Base-by-base conservation (phyloP, 805 yeast species). In the Hanseniaspora occidentalis region DNA sequence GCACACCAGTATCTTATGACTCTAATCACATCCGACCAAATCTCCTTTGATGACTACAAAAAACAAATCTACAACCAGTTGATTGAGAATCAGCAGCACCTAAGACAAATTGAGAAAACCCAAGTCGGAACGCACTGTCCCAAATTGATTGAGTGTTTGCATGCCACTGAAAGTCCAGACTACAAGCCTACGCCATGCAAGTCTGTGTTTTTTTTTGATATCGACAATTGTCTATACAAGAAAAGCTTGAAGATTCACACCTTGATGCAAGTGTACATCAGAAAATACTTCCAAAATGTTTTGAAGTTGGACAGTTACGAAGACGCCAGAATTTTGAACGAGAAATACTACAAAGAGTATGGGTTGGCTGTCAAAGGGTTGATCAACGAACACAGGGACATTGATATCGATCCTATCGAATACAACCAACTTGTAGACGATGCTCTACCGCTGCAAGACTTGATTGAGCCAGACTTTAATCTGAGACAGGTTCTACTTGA, bases 291-390 rank as follows among this genome's bases (percentile, higher is more conserved):
- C 65, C 79, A 77, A 50, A 69, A 70, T 41, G 67, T 70, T 37
- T 66, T 89, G 39, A 54, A 66, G 16, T 61, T 89, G 33, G 64
- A 67, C 36, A 85, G 78, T 47, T 80, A 77, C 35, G 85, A 80
- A 10, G 27, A 24, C 18, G 97, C 98, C 1, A 71, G 69, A 42
- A 52, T 62, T 18, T 66, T 92, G 45, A 94, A 85, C 54, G 64
- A 66, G 56, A 69, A 69, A 46, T 89, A 89, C 62, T 92, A 89
- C 57, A 74, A 74, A 50, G 79, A 81, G 36, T 89, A 86, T 53
- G 98, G 98, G 1, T 68, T 89, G 44, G 96, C 97, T 0, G 75
- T 89, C 39, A 95, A 89, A 59, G 98, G 98, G 0, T 66, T 89
- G 36, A 77, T 74, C 17, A 59, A 66, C 50, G 62, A 63, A 49